Conservation (phyloP, 2,329 filamentous ascomycete genomes). For the Microthyrium microscopicum region DNA sequence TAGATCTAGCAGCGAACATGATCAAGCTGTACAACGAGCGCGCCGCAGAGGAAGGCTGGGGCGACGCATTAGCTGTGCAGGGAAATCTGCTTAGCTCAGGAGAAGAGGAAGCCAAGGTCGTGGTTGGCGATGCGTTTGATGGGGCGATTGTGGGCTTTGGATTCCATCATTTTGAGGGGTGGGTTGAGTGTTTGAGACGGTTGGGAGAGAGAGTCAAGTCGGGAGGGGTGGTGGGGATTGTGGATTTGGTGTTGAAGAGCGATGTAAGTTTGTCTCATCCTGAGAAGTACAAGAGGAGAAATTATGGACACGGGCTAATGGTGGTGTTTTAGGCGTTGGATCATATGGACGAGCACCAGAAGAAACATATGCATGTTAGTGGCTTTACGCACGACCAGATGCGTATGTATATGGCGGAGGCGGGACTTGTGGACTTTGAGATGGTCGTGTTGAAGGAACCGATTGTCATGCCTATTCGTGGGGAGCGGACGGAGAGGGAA, state of each 20-base stretch:
- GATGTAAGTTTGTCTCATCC: conserved; percentile 1
- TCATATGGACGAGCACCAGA: conserved; percentile 1
- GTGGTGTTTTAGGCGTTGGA: not conserved
- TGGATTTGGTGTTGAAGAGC: conserved; percentile 2
- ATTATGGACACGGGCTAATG: not conserved
- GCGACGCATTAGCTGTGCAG: not conserved
- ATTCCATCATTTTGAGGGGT: conserved; percentile 5
- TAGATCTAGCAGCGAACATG: conserved; percentile 4
- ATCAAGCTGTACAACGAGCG: conserved; percentile 1
- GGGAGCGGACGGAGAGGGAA: not conserved
- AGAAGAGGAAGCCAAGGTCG: not conserved
- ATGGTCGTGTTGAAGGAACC: not conserved
- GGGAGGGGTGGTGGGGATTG: conserved; percentile 4
- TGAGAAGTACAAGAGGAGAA: too few relatives aligned
- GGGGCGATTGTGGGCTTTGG: conserved; percentile 3
- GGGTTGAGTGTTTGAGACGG: not conserved
- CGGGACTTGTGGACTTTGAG: conserved; percentile 4
- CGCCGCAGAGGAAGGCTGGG: not conserved
- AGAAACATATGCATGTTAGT: conserved; percentile 3
- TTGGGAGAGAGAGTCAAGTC: conserved; percentile 2
- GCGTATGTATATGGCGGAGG: conserved; percentile 5
- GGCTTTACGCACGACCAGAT: conserved; percentile 7
- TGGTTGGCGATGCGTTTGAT: not conserved
- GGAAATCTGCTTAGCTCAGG: conserved; percentile 1
- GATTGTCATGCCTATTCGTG: conserved; percentile 3